Evolutionary conservation across 2,329 filamentous ascomycete genomes (phyloP), one percentile per base, ranked within the genome.

Genomic region (Emydomyces testavorans): DNA sequence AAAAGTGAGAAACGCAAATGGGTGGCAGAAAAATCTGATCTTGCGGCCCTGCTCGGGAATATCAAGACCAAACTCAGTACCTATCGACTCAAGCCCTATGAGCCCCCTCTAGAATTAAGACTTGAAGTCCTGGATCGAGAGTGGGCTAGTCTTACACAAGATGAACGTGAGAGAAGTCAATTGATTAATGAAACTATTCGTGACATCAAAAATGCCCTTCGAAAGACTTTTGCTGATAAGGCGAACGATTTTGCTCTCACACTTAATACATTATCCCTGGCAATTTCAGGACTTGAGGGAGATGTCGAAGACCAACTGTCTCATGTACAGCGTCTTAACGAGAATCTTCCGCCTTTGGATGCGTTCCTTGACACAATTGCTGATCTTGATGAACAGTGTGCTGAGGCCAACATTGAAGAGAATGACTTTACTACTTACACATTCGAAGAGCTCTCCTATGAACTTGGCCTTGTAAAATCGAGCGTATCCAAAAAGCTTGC

Each of bases 351-450:
- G 6, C 90, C 90, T 2, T 75, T 98, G n/a, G 88, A 95, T 58
- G 79, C 85, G 51, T 98, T 93, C 62, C 76, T 98, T 34, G 81
- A 86, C 53, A 85, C 87, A 54, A 95, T 98, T 61, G 85, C 80
- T 11, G 79, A 79, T 8, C 77, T 96, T 40, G 89, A 95, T 60
- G 79, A 80, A 54, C 87, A 94, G 67, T 98, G 92, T 63, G 78
- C 82, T 51, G 90, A 96, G 70, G 92, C 92, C 53, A 96, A 98
- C 64, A 95, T 98, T 54, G 92, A 98, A 66, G 92, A 98, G 61
- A 98, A 98, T 66, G 92, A 98, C 70, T 96, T 92, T 65, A 98
- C 92, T n/a, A 96, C 90, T 6, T 96, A 96, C 68, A 94, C 90
- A 7, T 92, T 96, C 64, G 92, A 98, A 62, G 92, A 98, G 67